These are phyloP conservation scores for Epicoccum nigrum DNA, from an alignment of 2,329 filamentous ascomycete genomes.

Conservation along the genomic window DNA sequence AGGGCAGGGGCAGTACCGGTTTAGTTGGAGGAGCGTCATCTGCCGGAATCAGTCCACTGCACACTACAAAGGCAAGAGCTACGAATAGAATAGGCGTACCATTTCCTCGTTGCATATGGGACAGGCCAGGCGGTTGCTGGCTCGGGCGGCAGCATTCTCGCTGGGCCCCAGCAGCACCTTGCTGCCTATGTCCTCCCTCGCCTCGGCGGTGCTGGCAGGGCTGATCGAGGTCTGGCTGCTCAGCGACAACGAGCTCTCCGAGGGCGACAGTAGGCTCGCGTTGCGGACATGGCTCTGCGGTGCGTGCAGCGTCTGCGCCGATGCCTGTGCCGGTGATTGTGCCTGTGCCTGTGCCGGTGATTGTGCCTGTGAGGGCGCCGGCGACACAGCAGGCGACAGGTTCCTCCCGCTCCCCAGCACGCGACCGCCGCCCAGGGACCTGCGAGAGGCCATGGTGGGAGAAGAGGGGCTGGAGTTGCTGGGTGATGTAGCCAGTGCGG, in stretches of 20 bases:
- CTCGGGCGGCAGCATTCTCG: slow-evolving; percentile 57
- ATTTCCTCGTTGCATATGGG: slow-evolving; percentile 99
- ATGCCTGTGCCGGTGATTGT: slow-evolving; percentile 24
- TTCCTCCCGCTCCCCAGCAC: slow-evolving; percentile 86
- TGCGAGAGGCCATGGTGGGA: slow-evolving; percentile 54
- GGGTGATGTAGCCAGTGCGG: slow-evolving; percentile 12
- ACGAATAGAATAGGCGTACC: slow-evolving; percentile 70
- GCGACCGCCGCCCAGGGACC: slow-evolving; percentile 84
- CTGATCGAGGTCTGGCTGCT: slow-evolving; percentile 77
- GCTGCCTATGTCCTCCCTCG: slow-evolving; percentile 75
- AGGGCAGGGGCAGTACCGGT: slow-evolving; percentile 51
- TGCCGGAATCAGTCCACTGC: slow-evolving; percentile 50
- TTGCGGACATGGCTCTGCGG: slow-evolving; percentile 44
- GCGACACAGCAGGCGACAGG: slow-evolving; percentile 68
- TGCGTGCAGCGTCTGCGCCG: slow-evolving; percentile 25
- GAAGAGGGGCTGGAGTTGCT: not conserved
- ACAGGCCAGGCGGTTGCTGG: slow-evolving; percentile 77
- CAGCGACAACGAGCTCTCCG: slow-evolving; percentile 76
- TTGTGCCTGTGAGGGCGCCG: not conserved
- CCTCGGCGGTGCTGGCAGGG: slow-evolving; percentile 70
- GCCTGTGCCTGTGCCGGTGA: slow-evolving; percentile 25
- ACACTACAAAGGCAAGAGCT: slow-evolving; percentile 8
- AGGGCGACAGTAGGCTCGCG: slow-evolving; percentile 64
- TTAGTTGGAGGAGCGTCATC: slow-evolving; percentile 91
- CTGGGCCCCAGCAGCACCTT: slow-evolving; percentile 75